Evolutionary conservation across 2,329 filamentous ascomycete genomes (phyloP), one percentile per base, ranked within the genome.

Genomic region (Didymella segeticola): DNA sequence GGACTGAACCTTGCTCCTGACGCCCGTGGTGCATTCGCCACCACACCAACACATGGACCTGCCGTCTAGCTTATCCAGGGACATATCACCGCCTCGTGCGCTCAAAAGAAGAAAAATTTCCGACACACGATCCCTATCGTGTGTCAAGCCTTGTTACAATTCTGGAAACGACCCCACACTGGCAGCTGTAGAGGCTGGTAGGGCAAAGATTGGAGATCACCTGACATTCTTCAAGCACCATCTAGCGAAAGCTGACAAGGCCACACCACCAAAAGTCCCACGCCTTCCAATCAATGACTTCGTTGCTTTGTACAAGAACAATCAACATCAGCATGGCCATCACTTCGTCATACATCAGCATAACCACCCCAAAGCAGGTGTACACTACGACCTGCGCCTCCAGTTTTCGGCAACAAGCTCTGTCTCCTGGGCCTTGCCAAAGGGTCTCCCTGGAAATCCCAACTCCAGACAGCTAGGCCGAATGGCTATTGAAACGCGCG

Each of bases 261-360:
- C 67, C 10, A 47, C 51, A 8, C 6, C 58, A 4, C 20, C 49
- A 10, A 43, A 48, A 8, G 47, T 61, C 3, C 72, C 75, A 17
- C 72, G 72, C 15, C 64, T 83, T 3, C 58, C 71, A 1, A 76
- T 82, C 19, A 26, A 68, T 2, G 69, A 75, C 1, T 84, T 80
- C 69, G 54, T 67, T 20, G 63, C 73, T 3, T 67, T 84, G 2
- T 85, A 84, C 63, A 62, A 64, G n/a, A 69, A 75, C 10, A 83
- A 82, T 58, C 69, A 77, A 43, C 72, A 79, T 51, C 49, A 68
- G 0, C 56, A 78, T 36, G 82, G 82, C 8, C 71, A 72, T 19
- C 75, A 78, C 30, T 90, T 90, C 65, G 83, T 90, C 45, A 80
- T 90, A 30, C 87, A 90, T 69, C 87, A 91, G 66, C 87, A 91